Base-by-base conservation (phyloP, 345 rosid genomes). In the Carallia pectinifolia region DNA sequence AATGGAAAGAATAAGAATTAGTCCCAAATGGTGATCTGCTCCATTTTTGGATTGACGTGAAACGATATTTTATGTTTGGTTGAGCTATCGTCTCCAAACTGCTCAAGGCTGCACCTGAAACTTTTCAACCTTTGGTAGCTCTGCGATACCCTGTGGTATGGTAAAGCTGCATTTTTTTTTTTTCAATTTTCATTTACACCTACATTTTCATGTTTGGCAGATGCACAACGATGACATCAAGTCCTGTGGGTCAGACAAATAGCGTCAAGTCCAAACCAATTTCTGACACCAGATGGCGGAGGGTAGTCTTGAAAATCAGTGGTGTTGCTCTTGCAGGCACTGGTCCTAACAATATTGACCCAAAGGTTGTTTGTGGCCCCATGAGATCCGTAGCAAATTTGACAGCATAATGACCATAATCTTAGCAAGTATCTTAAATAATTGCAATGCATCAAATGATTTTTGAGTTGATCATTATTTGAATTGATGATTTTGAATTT, bases 161-260 rank as follows among this genome's bases (percentile, higher is more conserved):
- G 12, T 37, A n/a, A 18, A 12, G 31, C 12, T 27, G 34, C 47
- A 33, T 23, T 23, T 23, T 16, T 67, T 6, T 16, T 71, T 39
- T 61, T 9, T 37, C 27, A 15, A 19, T n/a, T 18, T n/a, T 72
- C 39, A 8, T 69, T 47, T 34, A 5, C 44, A 36, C 33, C 75
- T 64, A 23, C 13, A 23, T 23, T 23, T 19, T 56, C 4, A 19
- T 77, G n/a, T 70, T 65, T 38, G 56, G 54, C 76, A 90, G 97
- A 78, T 81, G 76, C 76, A 72, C 79, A 13, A 18, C 78, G 56
- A 68, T 81, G 47, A 60, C 83, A 52, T 77, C 84, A 61, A 83
- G 70, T 71, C 82, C 90, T 76, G 83, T 63, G 58, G 80, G 73
- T 69, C 88, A 83, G 68, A 60, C 83, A 50, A 81, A 31, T 75